Percentiles rank a stretch among this genome's conserved stretches.
Evolutionary conservation across 2,329 filamentous ascomycete species (phyloP).

Genomic region (Exophiala mesophila): DNA sequence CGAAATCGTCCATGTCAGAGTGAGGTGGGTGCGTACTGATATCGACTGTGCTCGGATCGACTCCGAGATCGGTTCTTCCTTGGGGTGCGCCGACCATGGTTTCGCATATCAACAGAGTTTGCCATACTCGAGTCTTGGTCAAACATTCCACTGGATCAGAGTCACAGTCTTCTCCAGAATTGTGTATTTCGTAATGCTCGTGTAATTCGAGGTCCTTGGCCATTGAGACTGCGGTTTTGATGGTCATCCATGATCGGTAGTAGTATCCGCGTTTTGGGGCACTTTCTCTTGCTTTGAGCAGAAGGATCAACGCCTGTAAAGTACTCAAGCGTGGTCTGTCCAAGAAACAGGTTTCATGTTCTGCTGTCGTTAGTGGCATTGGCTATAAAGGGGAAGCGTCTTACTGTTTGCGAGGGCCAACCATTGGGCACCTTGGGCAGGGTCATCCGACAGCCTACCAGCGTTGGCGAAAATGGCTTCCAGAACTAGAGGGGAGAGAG

Average conservation of each 20-base stretch:
- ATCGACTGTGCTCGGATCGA: constrained; percentile 71
- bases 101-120: constrained; percentile 78
- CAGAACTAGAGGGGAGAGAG: constrained; percentile 81
- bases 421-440: constrained; percentile 84
- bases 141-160: constrained; percentile 69
- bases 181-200: constrained; percentile 77
- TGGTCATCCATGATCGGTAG: constrained; percentile 94
- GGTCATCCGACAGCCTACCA: constrained; percentile 75
- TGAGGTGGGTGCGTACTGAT: constrained; percentile 61
- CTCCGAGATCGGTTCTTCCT: constrained; percentile 73
- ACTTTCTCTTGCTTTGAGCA: constrained; percentile 88
- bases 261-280: constrained; percentile 91
- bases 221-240: constrained; percentile 89
- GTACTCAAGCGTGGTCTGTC: constrained; percentile 87
- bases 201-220: constrained; percentile 85
- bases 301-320: constrained; percentile 78
- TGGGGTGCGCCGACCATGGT: constrained; percentile 91
- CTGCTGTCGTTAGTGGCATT: constrained; percentile 42
- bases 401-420: constrained; percentile 80
- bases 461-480: constrained; percentile 91
- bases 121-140: constrained; percentile 83
- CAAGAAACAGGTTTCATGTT: constrained; percentile 89
- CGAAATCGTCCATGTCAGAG: constrained; percentile 65
- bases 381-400: constrained; percentile 28
- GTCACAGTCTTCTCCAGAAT: constrained; percentile 65